Evolutionary conservation across 257 asterid genomes (phyloP).

Genomic region (Thymus mandschuricus): DNA sequence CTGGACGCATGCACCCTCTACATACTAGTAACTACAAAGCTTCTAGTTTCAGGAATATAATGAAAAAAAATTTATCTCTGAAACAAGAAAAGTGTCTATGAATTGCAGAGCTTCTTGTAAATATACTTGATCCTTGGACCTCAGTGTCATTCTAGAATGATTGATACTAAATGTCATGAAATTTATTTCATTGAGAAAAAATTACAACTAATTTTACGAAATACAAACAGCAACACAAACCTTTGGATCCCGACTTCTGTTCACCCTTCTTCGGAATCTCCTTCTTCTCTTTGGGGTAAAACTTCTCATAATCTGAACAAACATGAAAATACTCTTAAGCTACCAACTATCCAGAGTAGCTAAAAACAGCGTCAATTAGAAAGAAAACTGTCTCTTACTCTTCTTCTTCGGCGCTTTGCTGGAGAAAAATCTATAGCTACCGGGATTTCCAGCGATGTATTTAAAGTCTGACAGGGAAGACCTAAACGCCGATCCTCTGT

Average conservation of each 20-base stretch:
- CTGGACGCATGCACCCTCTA: conserved; percentile 5
- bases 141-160: background rate
- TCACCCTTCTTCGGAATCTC: conserved; percentile 56
- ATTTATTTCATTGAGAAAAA: background rate
- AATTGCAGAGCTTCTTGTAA: background rate
- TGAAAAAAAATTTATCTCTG: background rate
- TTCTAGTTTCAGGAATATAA: background rate
- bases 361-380: background rate
- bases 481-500: conserved; percentile 38
- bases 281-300: conserved; percentile 58
- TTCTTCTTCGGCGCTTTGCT: conserved; percentile 74
- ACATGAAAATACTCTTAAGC: background rate
- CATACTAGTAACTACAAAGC: background rate
- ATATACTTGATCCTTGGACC: background rate
- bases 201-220: conserved; percentile 1
- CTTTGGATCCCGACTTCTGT: conserved; percentile 67
- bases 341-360: background rate
- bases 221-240: conserved; percentile 37
- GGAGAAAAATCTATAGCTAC: conserved; percentile 55
- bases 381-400: conserved; percentile 44
- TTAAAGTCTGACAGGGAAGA: conserved; percentile 48
- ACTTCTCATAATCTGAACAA: conserved; percentile 64
- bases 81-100: background rate
- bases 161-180: background rate
- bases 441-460: conserved; percentile 45